Evolutionary conservation across 2,329 filamentous ascomycete species (phyloP), one percentile per base, ranked within the genome.

Genomic region (Fusarium sp.): DNA sequence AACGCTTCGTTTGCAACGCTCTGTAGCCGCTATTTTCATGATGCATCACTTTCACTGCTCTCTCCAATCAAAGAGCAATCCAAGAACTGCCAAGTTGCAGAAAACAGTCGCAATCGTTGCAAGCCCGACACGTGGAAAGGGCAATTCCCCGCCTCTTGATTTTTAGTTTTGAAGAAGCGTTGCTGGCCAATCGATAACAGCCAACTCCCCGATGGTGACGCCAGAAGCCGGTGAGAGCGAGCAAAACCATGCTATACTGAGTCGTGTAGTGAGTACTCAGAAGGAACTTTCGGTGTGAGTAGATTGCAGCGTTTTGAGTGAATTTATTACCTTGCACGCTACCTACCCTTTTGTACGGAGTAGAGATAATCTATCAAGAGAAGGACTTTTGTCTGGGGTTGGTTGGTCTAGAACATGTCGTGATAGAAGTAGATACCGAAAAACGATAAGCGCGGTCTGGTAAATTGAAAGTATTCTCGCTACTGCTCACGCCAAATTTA

Each of bases 111-210:
- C 47, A 54, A 43, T 68, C 42, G 40, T 30, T 71, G 28, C 28
- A 60, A 54, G 62, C 40, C 42, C 46, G 62, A 68, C 71, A 73
- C 71, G 71, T 71, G 71, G 71, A 71, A 58, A 43, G 21, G 15
- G 35, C n/a, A 40, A 71, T 53, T 59, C 66, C 71, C 71, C 58
- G 67, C 71, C 70, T 63, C 71, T 40, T 43, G 38, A 61, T 58
- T 64, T 68, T 67, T 67, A 38, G 47, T 32, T 61, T 53, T 43
- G 33, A 30, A 54, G 40, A 60, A 69, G 50, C 28, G 32, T 28
- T 60, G 62, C 23, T 38, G 33, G 50, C 71, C 71, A 74, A 73
- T 71, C 40, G 38, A 19, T 49, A 25, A 30, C 40, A 58, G 49
- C 54, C 59, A 62, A 53, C 64, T 64, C 54, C 62, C 49, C 46